Evolutionary conservation across 1,284 basidiomycete species (phyloP), one percentile per base, ranked within the genome.

Genomic region (Porodaedalea pini): DNA sequence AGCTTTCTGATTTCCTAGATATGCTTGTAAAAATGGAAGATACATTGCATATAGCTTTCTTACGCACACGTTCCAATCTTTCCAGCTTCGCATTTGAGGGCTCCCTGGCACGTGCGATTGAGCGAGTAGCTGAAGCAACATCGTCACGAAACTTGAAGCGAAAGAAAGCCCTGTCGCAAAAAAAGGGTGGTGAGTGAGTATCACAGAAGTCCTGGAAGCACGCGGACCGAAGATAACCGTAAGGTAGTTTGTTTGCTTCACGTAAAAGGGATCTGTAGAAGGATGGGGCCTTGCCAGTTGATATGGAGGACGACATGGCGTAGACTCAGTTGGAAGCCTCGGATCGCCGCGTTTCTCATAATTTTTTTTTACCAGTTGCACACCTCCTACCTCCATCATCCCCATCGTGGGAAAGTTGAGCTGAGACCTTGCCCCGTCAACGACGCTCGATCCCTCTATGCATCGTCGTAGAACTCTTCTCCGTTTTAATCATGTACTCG

Each of bases 101-200:
- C 55, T 36, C 50, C 60, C 37, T 50, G 68, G 65, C 49, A 65
- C 61, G 15, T 73, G 70, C 57, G 64, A 57, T 61, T 73, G 43
- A 21, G 78, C 64, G 37, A 56, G 70, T 44, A 45, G 55, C 54
- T 36, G 64, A 56, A 43, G 63, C 54, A 51, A 86, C 72, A 66
- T 85, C 85, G 65, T 88, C 81, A 39, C 73, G 72, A 37, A 77
- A 77, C 64, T 83, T 85, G 54, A 86, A 67, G 57, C 75, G 78
- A 70, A 82, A 90, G 69, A 89, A 89, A 57, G 78, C 75, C 29
- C 89, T 90, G 63, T 7, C 43, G 8, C n/a, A n/a, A n/a, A n/a
- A n/a, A 58, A 49, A 40, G 48, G 27, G 17, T 37, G n/a, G 21
- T 25, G 56, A 65, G 59, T 65, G 43, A 60, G 52, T 51, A 41